Base-by-base conservation (phyloP, 768 basidiomycete genomes). In the Ramaria rubella region DNA sequence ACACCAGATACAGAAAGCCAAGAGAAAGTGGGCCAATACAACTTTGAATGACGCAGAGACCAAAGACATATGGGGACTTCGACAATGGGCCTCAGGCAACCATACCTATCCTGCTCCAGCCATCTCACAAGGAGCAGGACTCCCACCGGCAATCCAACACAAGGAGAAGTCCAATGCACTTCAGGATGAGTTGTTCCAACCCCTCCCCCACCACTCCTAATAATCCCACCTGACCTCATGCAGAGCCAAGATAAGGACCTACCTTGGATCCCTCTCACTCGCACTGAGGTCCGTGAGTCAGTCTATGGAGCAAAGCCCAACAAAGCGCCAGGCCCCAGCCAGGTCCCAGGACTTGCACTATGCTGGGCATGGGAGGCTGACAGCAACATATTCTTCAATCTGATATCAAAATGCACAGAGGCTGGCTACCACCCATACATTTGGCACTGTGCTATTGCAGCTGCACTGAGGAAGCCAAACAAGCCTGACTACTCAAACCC, bases 401-500 rank as follows among this genome's bases (percentile, higher is more conserved):
- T n/a, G 30, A 12, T 29, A 15, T 19, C 68, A 1, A 67, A n/a
- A n/a, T n/a, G n/a, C n/a, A n/a, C n/a, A n/a, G n/a, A n/a, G n/a
- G n/a, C n/a, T n/a, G n/a, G n/a, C n/a, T n/a, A n/a, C n/a, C n/a
- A n/a, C n/a, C n/a, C n/a, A n/a, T n/a, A n/a, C n/a, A n/a, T n/a
- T n/a, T n/a, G n/a, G n/a, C n/a, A n/a, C n/a, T n/a, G n/a, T n/a
- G n/a, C n/a, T n/a, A n/a, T n/a, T n/a, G n/a, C 68, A 1, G 66
- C 72, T 0, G 68, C 68, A 38, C 36, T 75, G 0, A 50, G 60
- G 5, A 75, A 75, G 64, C 69, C 69, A 0, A 61, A 65, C 27
- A 75, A 75, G 55, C 64, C 67, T 0, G 67, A 73, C 62, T 73
- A 74, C 61, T 65, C 68, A 0, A 62, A 68, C 49, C 68, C 70